Conservation (phyloP, 108 stramenopile genomes). For the Cyclotella atomus region DNA sequence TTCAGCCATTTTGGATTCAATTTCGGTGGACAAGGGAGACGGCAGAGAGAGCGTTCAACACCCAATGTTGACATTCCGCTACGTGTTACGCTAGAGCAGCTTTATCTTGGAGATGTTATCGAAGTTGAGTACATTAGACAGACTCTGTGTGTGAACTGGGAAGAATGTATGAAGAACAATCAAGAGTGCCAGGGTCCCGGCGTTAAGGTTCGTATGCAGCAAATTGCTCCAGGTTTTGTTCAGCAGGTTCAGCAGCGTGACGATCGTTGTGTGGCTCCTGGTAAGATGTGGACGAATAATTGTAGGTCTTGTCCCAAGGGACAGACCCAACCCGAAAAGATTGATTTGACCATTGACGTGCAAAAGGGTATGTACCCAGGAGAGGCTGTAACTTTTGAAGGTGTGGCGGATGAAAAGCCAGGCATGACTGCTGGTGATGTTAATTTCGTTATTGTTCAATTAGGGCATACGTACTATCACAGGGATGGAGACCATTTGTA, state of each 20-base stretch:
- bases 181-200: slow-evolving; percentile 94
- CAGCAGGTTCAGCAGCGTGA: slow-evolving; percentile 95
- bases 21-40: slow-evolving; percentile 75
- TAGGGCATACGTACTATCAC: slow-evolving; percentile 58
- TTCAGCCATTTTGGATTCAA: slow-evolving; percentile 81
- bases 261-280: slow-evolving; percentile 91
- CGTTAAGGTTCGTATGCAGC: slow-evolving; percentile 84
- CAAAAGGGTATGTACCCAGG: slow-evolving; percentile 81
- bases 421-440: slow-evolving; percentile 86
- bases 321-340: slow-evolving; percentile 92
- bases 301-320: slow-evolving; percentile 92
- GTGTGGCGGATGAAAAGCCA: slow-evolving; percentile 89
- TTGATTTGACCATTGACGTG: slow-evolving; percentile 91
- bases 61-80: slow-evolving; percentile 93
- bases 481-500: slow-evolving; percentile 89
- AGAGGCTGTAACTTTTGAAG: slow-evolving; percentile 89
- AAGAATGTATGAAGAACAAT: slow-evolving; percentile 86
- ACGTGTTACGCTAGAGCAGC: slow-evolving; percentile 88
- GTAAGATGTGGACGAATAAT: slow-evolving; percentile 90
- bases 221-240: slow-evolving; percentile 98
- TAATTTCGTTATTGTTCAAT: slow-evolving; percentile 73
- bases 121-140: slow-evolving; percentile 93
- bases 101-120: slow-evolving; percentile 91
- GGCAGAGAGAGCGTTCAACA: slow-evolving; percentile 84
- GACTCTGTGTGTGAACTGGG: slow-evolving; percentile 91